A percentile compares a stretch with the other conserved stretches of the same genome.
phyloP scores from a whole-genome alignment of 192 early-diverging fungal genomes.

The Allomyces macrogynus region DNA sequence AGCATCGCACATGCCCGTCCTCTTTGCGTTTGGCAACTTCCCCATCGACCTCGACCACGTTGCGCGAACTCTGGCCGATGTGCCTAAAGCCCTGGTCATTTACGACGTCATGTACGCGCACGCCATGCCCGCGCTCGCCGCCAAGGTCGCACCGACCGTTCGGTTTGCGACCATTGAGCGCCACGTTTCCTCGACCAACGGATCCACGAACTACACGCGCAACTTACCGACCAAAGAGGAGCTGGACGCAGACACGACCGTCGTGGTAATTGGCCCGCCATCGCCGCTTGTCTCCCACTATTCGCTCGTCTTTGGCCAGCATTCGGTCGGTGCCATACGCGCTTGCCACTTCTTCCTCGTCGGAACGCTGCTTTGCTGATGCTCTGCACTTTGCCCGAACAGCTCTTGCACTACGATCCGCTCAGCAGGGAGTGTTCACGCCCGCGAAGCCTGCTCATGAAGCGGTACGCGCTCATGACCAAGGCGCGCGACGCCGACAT shows the following conservation, averaged over 20 bases:
- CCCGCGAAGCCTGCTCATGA: constrained; percentile 22
- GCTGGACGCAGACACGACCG: too few relatives aligned
- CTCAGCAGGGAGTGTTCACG: not conserved
- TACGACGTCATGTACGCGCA: constrained; percentile 57
- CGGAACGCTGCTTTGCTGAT: too few relatives aligned
- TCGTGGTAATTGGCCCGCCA: too few relatives aligned
- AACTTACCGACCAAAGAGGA: too few relatives aligned
- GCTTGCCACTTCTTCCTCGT: too few relatives aligned
- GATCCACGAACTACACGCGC: too few relatives aligned
- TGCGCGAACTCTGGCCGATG: constrained; percentile 8
- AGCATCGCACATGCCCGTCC: constrained; percentile 56
- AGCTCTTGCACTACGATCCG: not conserved
- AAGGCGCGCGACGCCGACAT: constrained; percentile 78
- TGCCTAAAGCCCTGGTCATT: constrained; percentile 36
- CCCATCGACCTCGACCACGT: constrained; percentile 40
- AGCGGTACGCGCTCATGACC: constrained; percentile 24
- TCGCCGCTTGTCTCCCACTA: too few relatives aligned
- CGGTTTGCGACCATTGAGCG: too few relatives aligned
- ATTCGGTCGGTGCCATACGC: too few relatives aligned
- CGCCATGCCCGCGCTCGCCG: constrained; percentile 10
- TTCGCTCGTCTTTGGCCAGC: too few relatives aligned
- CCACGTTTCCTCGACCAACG: too few relatives aligned
- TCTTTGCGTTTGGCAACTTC: constrained; percentile 67
- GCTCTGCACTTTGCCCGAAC: too few relatives aligned
- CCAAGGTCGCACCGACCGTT: not conserved